Conservation (phyloP, 345 rosid species). For the Erysimum cheiranthoides region DNA sequence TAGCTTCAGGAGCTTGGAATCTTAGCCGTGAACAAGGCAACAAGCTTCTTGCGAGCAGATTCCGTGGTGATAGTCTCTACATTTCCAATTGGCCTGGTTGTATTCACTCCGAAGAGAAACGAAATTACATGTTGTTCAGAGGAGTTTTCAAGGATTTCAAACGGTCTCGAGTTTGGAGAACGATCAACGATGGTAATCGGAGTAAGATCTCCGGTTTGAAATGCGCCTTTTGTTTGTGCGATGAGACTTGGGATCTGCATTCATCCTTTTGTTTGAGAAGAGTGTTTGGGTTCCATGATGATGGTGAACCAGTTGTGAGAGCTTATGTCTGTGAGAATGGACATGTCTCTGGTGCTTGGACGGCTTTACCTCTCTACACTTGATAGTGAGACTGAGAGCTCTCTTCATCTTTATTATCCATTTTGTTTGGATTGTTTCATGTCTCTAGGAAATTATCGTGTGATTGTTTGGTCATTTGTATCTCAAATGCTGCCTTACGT, state of each 20-base stretch:
- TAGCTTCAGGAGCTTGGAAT: constrained; percentile 77
- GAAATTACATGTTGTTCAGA: constrained; percentile 89
- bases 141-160: constrained; percentile 93
- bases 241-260: constrained; percentile 88
- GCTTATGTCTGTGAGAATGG: constrained; percentile 98
- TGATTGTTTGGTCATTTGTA: constrained; percentile 30
- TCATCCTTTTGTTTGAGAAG: constrained; percentile 90
- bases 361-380: constrained; percentile 71
- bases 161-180: constrained; percentile 83
- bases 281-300: constrained; percentile 80
- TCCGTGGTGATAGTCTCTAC: constrained; percentile 83
- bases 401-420: not conserved
- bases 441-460: constrained; percentile 19
- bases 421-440: not conserved
- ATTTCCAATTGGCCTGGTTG: constrained; percentile 97
- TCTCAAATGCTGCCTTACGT: not conserved
- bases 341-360: constrained; percentile 98
- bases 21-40: constrained; percentile 88
- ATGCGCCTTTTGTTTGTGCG: constrained; percentile 80
- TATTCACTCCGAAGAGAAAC: constrained; percentile 76
- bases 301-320: constrained; percentile 93
- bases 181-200: constrained; percentile 71
- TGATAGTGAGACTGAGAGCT: constrained; percentile 23
- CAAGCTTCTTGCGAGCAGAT: constrained; percentile 87
- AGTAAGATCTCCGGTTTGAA: constrained; percentile 60